Percentiles rank a stretch among this genome's conserved stretches.
Conservation (phyloP, 345 rosid species). For the Odontarrhena argentea region DNA sequence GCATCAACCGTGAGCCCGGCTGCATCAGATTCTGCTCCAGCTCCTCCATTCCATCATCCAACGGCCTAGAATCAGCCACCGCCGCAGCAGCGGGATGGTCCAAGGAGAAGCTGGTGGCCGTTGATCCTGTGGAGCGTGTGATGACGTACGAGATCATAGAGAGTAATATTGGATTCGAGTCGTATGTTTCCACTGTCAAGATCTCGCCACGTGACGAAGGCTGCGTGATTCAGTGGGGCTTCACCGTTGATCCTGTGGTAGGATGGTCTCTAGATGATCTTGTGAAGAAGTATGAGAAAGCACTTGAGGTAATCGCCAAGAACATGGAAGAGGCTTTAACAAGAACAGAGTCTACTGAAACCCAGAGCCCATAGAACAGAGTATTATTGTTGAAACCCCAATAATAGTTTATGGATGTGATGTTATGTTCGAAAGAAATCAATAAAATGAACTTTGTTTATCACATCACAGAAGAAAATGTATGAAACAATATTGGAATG, state of each 20-base stretch:
- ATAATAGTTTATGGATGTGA: no score
- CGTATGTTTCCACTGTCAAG: constrained; percentile 55
- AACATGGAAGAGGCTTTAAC: constrained; percentile 39
- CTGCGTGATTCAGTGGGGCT: constrained; percentile 65
- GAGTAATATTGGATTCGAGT: constrained; percentile 57
- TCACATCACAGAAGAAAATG: no score
- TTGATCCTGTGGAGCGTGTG: constrained; percentile 44
- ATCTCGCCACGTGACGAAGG: constrained; percentile 43
- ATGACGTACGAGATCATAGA: constrained; percentile 61
- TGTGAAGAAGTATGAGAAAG: constrained; percentile 35
- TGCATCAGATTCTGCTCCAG: constrained; percentile 56
- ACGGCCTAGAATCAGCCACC: not conserved
- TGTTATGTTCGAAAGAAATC: no score
- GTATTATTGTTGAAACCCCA: no score
- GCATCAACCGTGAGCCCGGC: constrained; percentile 61
- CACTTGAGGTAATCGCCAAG: constrained; percentile 23
- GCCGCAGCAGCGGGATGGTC: constrained; percentile 43
- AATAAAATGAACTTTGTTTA: no score
- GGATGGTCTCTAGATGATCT: constrained; percentile 51
- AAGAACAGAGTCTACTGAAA: not conserved
- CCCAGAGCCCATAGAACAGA: no score
- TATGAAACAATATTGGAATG: no score
- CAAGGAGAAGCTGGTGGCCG: constrained; percentile 50
- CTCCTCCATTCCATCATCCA: constrained; percentile 45
- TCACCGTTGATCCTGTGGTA: constrained; percentile 57